Base-by-base conservation (phyloP, 176 grass and related monocot species). In the Hsuehochloa calcarea region DNA sequence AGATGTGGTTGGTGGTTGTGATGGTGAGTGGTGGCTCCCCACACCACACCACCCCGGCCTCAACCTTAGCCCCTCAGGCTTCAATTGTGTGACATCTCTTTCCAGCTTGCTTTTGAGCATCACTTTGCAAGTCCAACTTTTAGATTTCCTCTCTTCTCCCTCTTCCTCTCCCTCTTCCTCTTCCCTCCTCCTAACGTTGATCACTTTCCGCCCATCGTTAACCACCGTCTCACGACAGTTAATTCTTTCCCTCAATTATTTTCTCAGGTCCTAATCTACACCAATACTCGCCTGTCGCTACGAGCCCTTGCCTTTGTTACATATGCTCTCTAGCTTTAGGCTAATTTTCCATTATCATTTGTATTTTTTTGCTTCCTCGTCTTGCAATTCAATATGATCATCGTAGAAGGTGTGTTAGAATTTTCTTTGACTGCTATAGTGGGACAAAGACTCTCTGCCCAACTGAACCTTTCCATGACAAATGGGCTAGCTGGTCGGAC, bases 21-120 rank as follows among this genome's bases (percentile, higher is more conserved):
- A 66, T 29, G 34, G 67, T 34, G 39, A 71, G 74, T 89, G 83
- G 87, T 89, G 80, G 87, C 75, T 92, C 83, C 86, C 90, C 83
- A 92, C 78, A 69, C 52, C 62, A 81, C 62, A 69, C 52, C 62
- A 81, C 62, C n/a, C 39, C 22, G 27, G 19, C 86, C 83, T 86
- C 29, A 76, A 61, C 59, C 86, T 74, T 89, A 74, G 86, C 70
- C 71, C 70, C 65, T 63, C 65, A 55, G 88, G 65, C 78, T 44
- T 13, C n/a, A 12, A 67, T 83, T 59, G 43, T 45, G 60, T 89
- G 87, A 89, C 87, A 75, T 86, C 73, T 89, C 72, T 81, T 52
- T 75, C 90, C 90, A 89, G 55, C 23, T 64, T 44, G 84, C 69
- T 83, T 92, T 37, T 20, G 51, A 83, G 76, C 52, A 38, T 74